These are phyloP conservation scores for Amoeboaphelidium protococcarum DNA, from an alignment of 371 early-diverging fungal genomes.

Conservation along the genomic window DNA sequence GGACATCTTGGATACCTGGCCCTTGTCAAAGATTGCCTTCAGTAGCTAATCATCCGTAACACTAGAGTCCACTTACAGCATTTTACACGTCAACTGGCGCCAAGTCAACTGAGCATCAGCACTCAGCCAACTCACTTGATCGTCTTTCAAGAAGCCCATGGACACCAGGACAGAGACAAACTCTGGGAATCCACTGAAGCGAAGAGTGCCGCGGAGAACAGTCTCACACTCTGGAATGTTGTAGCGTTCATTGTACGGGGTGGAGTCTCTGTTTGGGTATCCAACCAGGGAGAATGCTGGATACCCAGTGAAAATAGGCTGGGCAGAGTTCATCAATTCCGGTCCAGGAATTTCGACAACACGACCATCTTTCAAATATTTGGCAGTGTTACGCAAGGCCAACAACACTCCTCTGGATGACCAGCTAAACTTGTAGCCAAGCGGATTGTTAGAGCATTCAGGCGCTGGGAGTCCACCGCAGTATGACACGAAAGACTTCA, in stretches of 20 bases:
- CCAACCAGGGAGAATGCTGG: background rate
- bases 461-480: constrained; percentile 2
- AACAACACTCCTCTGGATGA: background rate
- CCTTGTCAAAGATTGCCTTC: background rate
- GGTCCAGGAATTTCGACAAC: background rate
- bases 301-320: constrained; percentile 19
- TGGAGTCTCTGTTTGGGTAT: constrained; percentile 1
- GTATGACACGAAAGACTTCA: background rate
- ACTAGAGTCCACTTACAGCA: too few relatives aligned
- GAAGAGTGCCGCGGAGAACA: background rate
- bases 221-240: constrained; percentile 1
- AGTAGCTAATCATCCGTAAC: too few relatives aligned
- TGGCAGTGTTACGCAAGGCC: constrained; percentile 2
- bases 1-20: background rate
- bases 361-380: background rate
- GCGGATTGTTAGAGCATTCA: background rate
- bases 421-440: constrained; percentile 3
- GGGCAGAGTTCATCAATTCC: constrained; percentile 2
- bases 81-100: too few relatives aligned
- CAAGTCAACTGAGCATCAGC: constrained; percentile 15
- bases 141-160: constrained; percentile 68
- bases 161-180: constrained; percentile 75
- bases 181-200: constrained; percentile 38
- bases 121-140: constrained; percentile 30
- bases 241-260: constrained; percentile 1